phyloP scores from a whole-genome alignment of 2,329 filamentous ascomycete genomes.

The Stachybotrys chlorohalonatus region DNA sequence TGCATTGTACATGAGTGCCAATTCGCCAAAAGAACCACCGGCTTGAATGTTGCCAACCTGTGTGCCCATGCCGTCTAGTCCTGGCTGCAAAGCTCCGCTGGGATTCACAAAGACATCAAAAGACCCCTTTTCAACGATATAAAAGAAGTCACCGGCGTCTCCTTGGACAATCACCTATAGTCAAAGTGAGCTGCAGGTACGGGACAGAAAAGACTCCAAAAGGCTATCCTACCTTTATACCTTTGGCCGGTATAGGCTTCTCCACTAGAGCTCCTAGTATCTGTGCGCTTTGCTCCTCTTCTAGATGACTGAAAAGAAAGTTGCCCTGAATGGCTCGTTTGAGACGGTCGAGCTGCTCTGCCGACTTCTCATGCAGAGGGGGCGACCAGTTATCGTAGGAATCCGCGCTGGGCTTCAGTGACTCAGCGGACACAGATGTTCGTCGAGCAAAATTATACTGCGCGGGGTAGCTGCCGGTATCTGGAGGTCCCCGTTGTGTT shows the following conservation, averaged over 20 bases:
- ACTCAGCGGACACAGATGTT: conserved; percentile 95
- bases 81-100: conserved; percentile 67
- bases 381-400: conserved; percentile 85
- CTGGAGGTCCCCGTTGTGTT: conserved; percentile 38
- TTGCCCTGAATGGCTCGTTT: conserved; percentile 77
- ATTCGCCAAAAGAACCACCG: conserved; percentile 90
- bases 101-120: conserved; percentile 90
- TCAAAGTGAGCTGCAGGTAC: conserved; percentile 1
- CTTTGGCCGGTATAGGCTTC: conserved; percentile 90
- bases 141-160: conserved; percentile 95
- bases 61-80: conserved; percentile 70
- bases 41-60: conserved; percentile 76
- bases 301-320: conserved; percentile 88
- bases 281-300: conserved; percentile 83
- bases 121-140: conserved; percentile 82
- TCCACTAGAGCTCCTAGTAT: conserved; percentile 87
- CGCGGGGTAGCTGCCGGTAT: conserved; percentile 66
- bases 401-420: conserved; percentile 78
- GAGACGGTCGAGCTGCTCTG: conserved; percentile 72
- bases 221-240: conserved; percentile 48
- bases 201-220: not conserved
- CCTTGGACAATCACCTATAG: conserved; percentile 85
- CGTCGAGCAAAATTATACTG: conserved; percentile 92
- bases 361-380: conserved; percentile 73
- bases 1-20: conserved; percentile 97